Base-by-base conservation (phyloP, 2,329 filamentous ascomycete genomes). In the Claviceps humidiphila region DNA sequence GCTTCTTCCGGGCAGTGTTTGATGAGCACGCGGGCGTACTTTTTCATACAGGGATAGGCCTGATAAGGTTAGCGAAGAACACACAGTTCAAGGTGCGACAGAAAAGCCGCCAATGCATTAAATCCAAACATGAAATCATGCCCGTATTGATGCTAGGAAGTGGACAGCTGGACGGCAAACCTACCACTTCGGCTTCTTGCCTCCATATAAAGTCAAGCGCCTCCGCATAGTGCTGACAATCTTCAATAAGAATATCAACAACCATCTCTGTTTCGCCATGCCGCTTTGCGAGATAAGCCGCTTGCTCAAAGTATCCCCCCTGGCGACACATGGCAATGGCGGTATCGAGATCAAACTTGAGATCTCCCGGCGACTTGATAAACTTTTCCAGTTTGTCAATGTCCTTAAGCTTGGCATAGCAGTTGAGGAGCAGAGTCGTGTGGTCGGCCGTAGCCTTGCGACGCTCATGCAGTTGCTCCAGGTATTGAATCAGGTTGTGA, bases 271-370 rank as follows among this genome's bases (percentile, higher is more conserved):
- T 88, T 65, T 98, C 93, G 5, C 88, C 86, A 62, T 98, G 90
- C 66, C 96, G 91, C 54, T 89, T 87, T 6, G 94, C 93, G 40
- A 98, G 76, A 61, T 95, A 98, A 4, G 91, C 93, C 14, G 93
- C 93, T 71, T 98, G 94, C 54, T 97, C 90, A 61, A 85, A 95
- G 67, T 98, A 98, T 1, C 93, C 91, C 11, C 91, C 93, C 70
- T 98, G 93, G 30, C 94, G 81, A 63, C 93, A 98, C 89, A 98
- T 96, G 2, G 85, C 82, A 57, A 98, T 98, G 14, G 93, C 93
- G 1, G 93, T 98, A 59, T 98, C 93, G 2, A 97, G 75, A 65
- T 98, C 93, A 62, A 98, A 98, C 62, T 94, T 96, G 43, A 96
- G 77, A 60, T 96, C 90, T 2, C 87, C 89, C 0, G 91, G 90